Evolutionary conservation across 2,329 filamentous ascomycete genomes (phyloP), one percentile per base, ranked within the genome.

Genomic region (Reticulascus tulasneorum): DNA sequence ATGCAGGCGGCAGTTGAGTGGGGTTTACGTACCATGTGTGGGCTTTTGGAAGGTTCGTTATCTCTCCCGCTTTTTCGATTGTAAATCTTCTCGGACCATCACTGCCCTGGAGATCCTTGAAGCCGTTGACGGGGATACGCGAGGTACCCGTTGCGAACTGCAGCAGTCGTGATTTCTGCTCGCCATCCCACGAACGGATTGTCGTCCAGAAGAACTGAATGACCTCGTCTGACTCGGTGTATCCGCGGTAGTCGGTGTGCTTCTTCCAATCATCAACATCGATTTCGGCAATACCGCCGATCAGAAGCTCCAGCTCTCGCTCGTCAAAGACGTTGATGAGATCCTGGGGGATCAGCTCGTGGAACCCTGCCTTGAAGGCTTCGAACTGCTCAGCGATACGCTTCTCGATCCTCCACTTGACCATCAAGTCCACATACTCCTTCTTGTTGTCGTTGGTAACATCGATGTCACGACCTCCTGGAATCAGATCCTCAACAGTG

Each of bases 251-350:
- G 58, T 98, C 93, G 29, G 93, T 98, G 67, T 98, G 93, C 73
- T 98, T 98, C 84, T 98, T 97, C 93, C 93, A 98, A 65, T 98
- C 93, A 42, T 98, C 93, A 12, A 98, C 91, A 55, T 98, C 93
- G 50, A 98, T 98, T 65, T 98, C 93, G n/a, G 93, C 93, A 52
- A 98, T 98, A 75, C 93, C 93, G 48, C 93, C 93, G 56, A 98
- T 97, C 50, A 98, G 75, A 49, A 98, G 69, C 65, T 98, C 93
- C 30, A 98, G 73, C 64, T 98, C 93, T 53, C 93, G 86, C 71
- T 98, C 93, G 56, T 98, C 93, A 55, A 98, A 98, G 25, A 98
- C 93, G 53, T 96, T 97, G 64, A 98, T 90, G 33, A 98, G 77
- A 56, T 98, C 93, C 37, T 90, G 82, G 4, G 93, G 93, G 42